Evolutionary conservation across 805 yeast species (phyloP).

Genomic region (Ogataea dorogensis): DNA sequence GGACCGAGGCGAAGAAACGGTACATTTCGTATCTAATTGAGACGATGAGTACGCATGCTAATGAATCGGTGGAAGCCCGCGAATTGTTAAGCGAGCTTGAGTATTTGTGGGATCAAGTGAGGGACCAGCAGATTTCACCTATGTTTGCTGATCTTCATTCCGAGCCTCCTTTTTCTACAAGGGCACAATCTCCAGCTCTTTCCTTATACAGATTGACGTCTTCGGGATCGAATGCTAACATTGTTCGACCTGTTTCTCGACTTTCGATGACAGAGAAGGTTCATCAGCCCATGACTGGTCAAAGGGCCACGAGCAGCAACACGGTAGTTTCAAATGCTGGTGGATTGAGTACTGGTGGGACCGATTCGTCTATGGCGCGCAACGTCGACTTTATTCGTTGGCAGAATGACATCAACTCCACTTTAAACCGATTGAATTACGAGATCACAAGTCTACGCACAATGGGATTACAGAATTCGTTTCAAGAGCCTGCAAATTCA

Average conservation of each 20-base stretch:
- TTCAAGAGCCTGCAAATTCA: constrained; percentile 4
- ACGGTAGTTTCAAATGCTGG: constrained; percentile 18
- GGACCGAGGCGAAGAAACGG: constrained; percentile 69
- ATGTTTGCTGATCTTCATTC: constrained; percentile 18
- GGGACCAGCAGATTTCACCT: constrained; percentile 23
- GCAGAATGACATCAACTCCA: constrained; percentile 52
- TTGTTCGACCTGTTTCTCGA: constrained; percentile 32
- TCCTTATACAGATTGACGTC: constrained; percentile 35
- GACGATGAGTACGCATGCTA: constrained; percentile 69
- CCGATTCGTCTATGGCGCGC: constrained; percentile 23
- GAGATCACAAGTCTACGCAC: constrained; percentile 34
- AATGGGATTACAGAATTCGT: constrained; percentile 17
- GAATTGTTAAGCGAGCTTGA: constrained; percentile 68
- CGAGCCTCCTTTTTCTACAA: constrained; percentile 13
- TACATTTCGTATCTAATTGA: constrained; percentile 69
- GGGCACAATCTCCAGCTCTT: constrained; percentile 35
- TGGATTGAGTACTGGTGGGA: constrained; percentile 13
- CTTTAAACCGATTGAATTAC: constrained; percentile 43
- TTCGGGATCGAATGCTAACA: constrained; percentile 27
- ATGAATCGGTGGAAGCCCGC: constrained; percentile 63
- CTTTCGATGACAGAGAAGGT: constrained; percentile 19
- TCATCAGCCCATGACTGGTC: constrained; percentile 1
- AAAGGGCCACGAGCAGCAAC: constrained; percentile 20
- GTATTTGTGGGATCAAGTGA: constrained; percentile 68
- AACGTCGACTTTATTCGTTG: constrained; percentile 44